These are phyloP conservation scores for Glycine tomentella DNA, from an alignment of 306 rosid species.

Conservation along the genomic window DNA sequence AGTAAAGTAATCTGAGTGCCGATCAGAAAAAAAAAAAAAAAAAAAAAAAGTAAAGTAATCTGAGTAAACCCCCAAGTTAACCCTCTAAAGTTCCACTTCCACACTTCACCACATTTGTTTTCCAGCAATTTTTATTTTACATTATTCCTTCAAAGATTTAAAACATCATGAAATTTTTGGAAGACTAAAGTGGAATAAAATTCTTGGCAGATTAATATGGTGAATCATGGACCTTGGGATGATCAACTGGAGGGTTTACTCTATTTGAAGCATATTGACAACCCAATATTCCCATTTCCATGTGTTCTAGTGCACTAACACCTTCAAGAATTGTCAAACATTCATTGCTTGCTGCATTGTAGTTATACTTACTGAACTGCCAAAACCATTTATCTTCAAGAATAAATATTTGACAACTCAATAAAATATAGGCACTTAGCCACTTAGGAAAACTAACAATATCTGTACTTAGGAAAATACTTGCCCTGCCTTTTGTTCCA, in stretches of 20 bases:
- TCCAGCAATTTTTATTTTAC: neutral
- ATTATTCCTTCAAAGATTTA: neutral
- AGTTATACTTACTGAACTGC: neutral
- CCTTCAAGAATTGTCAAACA: constrained; percentile 1
- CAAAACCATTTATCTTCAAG: neutral
- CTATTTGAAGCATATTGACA: neutral
- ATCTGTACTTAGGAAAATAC: neutral
- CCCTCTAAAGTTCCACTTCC: neutral
- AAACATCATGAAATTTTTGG: neutral
- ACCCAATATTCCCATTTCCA: neutral
- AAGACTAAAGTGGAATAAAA: neutral
- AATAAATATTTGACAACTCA: neutral
- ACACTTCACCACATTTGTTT: neutral
- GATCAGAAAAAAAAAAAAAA: too few relatives aligned
- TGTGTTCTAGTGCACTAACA: neutral
- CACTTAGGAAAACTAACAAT: too few relatives aligned
- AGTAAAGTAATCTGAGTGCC: neutral
- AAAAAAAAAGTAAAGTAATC: neutral
- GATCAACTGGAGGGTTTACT: neutral
- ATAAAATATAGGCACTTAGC: neutral
- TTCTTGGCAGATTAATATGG: neutral
- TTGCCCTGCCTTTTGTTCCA: neutral
- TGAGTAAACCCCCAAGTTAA: neutral
- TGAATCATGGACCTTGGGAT: neutral
- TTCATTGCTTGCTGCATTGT: neutral